Conservation (phyloP, 106 monocot genomes). For the Agapanthus africanus region DNA sequence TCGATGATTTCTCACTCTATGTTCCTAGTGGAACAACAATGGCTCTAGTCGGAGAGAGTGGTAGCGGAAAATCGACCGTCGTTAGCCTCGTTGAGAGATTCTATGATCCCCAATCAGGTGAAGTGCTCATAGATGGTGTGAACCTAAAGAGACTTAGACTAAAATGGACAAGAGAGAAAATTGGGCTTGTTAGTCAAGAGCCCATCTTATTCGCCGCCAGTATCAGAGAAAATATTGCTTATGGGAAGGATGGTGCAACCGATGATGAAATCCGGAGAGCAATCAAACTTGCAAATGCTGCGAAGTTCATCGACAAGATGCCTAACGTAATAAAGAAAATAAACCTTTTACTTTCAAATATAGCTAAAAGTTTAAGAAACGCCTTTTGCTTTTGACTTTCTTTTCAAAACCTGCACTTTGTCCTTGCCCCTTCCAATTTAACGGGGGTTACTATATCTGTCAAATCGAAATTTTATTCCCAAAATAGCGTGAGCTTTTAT, state of each 20-base stretch:
- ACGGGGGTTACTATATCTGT: too few relatives aligned
- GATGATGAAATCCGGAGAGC: slow-evolving; percentile 52
- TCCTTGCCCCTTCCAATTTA: too few relatives aligned
- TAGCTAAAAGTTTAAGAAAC: too few relatives aligned
- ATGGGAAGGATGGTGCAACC: slow-evolving; percentile 55
- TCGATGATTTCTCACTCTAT: slow-evolving; percentile 55
- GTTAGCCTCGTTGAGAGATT: slow-evolving; percentile 66
- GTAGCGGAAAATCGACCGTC: slow-evolving; percentile 83
- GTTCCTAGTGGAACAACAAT: slow-evolving; percentile 49
- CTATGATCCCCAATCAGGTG: slow-evolving; percentile 65
- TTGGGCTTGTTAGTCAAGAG: too few relatives aligned
- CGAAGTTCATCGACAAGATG: slow-evolving; percentile 76
- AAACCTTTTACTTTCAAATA: background rate
- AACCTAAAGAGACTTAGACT: slow-evolving; percentile 50
- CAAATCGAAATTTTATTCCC: too few relatives aligned
- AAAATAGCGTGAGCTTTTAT: too few relatives aligned
- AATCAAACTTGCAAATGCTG: slow-evolving; percentile 67
- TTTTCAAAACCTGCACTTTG: too few relatives aligned
- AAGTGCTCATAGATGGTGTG: slow-evolving; percentile 72
- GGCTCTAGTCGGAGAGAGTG: slow-evolving; percentile 84
- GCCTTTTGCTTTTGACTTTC: too few relatives aligned
- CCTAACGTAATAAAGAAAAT: slow-evolving; percentile 46
- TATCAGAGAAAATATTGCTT: slow-evolving; percentile 66
- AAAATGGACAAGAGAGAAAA: slow-evolving; percentile 53
- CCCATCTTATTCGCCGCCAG: slow-evolving; percentile 59